A percentile compares a stretch with the other conserved stretches of the same genome.
These are phyloP conservation scores for Asterella californica DNA, from an alignment of 225 moss, liverwort and hornwort species.

Conservation along the genomic window DNA sequence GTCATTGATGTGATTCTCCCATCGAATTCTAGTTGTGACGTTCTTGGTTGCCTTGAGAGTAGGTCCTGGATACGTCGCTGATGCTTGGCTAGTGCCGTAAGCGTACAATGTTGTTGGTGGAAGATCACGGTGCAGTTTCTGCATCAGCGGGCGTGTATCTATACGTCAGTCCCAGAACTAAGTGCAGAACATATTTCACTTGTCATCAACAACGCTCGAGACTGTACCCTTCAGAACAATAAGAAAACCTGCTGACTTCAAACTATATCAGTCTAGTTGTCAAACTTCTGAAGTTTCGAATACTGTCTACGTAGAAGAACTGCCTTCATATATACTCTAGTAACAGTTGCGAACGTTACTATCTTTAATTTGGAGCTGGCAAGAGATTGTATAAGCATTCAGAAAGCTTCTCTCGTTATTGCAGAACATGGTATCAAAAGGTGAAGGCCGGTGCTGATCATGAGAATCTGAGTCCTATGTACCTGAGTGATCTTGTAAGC, in stretches of 20 bases:
- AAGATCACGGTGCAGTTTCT: slow-evolving; percentile 31
- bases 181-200: no score
- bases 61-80: slow-evolving; percentile 18
- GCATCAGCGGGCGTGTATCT: not conserved
- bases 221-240: no score
- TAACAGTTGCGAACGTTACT: not conserved
- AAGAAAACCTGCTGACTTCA: no score
- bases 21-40: slow-evolving; percentile 20
- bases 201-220: no score
- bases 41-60: not conserved
- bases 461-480: not conserved
- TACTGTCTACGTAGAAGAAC: no score
- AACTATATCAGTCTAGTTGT: no score
- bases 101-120: slow-evolving; percentile 16
- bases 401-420: not conserved
- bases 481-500: slow-evolving; percentile 22
- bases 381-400: not conserved
- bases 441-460: not conserved
- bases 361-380: not conserved
- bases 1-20: slow-evolving; percentile 32
- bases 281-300: not conserved
- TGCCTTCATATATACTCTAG: no score
- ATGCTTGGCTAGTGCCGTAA: slow-evolving; percentile 16
- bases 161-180: not conserved
- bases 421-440: not conserved